Base-by-base conservation (phyloP, 805 yeast species). In the Lipomyces sp. region DNA sequence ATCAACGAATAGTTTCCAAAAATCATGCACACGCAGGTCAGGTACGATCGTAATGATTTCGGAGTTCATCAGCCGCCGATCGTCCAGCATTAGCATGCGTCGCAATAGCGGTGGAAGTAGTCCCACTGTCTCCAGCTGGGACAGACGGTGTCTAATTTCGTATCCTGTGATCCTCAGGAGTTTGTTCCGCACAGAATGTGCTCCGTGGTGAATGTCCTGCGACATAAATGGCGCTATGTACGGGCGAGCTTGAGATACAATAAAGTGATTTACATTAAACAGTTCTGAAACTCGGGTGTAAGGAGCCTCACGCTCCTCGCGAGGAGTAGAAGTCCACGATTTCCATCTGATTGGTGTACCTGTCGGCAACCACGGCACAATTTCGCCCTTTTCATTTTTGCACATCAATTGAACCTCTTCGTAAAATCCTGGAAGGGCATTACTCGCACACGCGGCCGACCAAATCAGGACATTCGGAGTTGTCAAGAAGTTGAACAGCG, bases 201-300 rank as follows among this genome's bases (percentile, higher is more conserved):
- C 82, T 75, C 81, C 80, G 75, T 92, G 95, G 74, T 88, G 89
- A 73, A 91, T 82, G 37, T 92, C 97, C 70, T 90, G 89, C 48
- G 90, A 87, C 54, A 95, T 84, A 64, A 94, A 80, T 0, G 98
- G 98, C 0, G 97, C 97, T 72, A 94, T 80, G 74, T 94, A 95
- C 0, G 98, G 98, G 69, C 98, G 83, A 7, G 98, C 97, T 70
- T 94, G 81, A 29, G 97, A 90, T 1, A 93, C 93, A 37, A 95
- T 83, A 74, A 92, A 94, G 77, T 93, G 96, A 77, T 95, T 95
- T 32, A 95, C 98, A 73, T 95, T 95, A 80, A 94, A 95, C 65
- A 94, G 82, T 76, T 95, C 98, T 0, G 97, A 89, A 58, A 94
- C 82, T 63, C 97, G 81, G 0, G 95, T 90, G 75, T 94, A 94